phyloP scores from a whole-genome alignment of 1,284 basidiomycete genomes.

The Amylostereum areolatum region DNA sequence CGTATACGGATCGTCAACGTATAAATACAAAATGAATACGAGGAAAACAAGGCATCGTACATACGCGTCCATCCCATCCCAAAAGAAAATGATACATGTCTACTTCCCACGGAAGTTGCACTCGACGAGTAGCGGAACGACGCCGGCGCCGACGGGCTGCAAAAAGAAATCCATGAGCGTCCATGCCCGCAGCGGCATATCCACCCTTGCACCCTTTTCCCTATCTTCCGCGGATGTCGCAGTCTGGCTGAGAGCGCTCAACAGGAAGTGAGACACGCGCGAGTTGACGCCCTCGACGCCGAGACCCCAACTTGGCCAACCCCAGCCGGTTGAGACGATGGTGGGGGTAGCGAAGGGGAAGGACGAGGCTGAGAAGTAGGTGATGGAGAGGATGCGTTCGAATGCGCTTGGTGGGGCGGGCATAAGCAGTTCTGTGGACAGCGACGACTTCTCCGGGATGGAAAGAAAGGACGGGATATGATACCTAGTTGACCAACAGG shows the following conservation, averaged over 20 bases:
- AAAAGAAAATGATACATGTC: not conserved
- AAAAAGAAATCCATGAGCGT: conserved; percentile 65
- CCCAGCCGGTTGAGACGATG: conserved; percentile 69
- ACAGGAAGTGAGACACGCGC: conserved; percentile 65
- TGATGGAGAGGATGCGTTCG: conserved; percentile 53
- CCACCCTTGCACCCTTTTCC: conserved; percentile 1
- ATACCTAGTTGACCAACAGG: conserved; percentile 49
- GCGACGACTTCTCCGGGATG: conserved; percentile 71
- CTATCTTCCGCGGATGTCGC: conserved; percentile 2
- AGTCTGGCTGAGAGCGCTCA: conserved; percentile 37
- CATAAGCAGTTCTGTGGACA: conserved; percentile 49
- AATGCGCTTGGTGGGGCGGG: conserved; percentile 31
- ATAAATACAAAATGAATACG: too few relatives aligned
- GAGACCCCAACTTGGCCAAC: conserved; percentile 66
- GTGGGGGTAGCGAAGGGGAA: conserved; percentile 74
- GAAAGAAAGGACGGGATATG: conserved; percentile 66
- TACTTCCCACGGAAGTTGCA: conserved; percentile 56
- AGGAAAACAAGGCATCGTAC: too few relatives aligned
- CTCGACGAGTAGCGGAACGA: conserved; percentile 68
- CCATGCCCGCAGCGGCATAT: conserved; percentile 59
- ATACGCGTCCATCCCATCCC: too few relatives aligned
- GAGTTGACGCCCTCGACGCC: conserved; percentile 81
- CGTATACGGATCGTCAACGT: too few relatives aligned
- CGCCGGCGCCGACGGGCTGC: conserved; percentile 40
- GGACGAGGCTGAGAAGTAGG: conserved; percentile 77